Conservation (phyloP, 768 basidiomycete species). For the Hygrophoropsis aurantiaca region DNA sequence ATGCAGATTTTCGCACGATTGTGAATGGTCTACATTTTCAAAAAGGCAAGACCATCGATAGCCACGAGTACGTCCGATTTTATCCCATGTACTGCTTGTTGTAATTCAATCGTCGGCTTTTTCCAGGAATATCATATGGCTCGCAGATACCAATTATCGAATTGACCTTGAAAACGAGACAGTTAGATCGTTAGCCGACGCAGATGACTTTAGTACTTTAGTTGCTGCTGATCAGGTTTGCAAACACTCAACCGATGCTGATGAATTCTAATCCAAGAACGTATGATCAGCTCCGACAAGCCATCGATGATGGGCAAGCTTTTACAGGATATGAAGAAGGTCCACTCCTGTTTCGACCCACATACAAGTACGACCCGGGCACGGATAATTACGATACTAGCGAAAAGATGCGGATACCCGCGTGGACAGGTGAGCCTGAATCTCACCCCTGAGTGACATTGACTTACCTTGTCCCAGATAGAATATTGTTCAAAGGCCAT, state of each 20-base stretch:
- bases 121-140: slow-evolving; percentile 85
- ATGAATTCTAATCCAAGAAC: not conserved
- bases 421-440: slow-evolving; percentile 82
- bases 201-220: slow-evolving; percentile 70
- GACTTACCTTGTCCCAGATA: slow-evolving; percentile 54
- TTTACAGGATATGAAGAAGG: slow-evolving; percentile 89
- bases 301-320: slow-evolving; percentile 68
- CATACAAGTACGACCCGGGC: slow-evolving; percentile 86
- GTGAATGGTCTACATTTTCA: slow-evolving; percentile 80
- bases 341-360: slow-evolving; percentile 87
- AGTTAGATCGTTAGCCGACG: slow-evolving; percentile 65
- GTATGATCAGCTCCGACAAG: slow-evolving; percentile 59
- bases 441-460: not conserved
- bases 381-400: slow-evolving; percentile 91
- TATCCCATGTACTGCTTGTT: slow-evolving; percentile 2
- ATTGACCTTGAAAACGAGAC: slow-evolving; percentile 83
- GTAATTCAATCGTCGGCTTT: slow-evolving; percentile 5
- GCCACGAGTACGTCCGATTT: slow-evolving; percentile 74
- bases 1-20: slow-evolving; percentile 91
- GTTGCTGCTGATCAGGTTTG: slow-evolving; percentile 84
- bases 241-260: not conserved
- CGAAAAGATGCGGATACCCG: slow-evolving; percentile 94
- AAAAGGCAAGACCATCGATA: slow-evolving; percentile 83
- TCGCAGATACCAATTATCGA: slow-evolving; percentile 95
- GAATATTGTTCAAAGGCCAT: slow-evolving; percentile 83